Evolutionary conservation across 805 yeast genomes (phyloP).

Genomic region (Yarrowia hollandica): DNA sequence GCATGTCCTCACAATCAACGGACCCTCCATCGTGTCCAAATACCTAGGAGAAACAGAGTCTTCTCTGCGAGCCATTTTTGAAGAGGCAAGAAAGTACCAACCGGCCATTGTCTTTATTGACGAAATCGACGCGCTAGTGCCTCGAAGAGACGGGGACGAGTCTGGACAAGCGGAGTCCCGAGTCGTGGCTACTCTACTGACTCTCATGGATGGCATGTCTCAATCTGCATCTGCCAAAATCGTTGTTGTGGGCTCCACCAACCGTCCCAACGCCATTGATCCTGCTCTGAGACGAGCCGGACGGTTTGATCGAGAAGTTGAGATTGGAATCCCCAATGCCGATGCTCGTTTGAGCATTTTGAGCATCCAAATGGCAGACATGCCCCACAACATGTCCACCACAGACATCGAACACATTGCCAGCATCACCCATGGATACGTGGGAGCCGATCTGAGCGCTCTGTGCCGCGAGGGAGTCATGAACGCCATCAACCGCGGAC

Average conservation of each 20-base stretch:
- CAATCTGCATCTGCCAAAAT: slow-evolving; percentile 88
- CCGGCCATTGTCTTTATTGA: slow-evolving; percentile 89
- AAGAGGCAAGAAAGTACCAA: slow-evolving; percentile 80
- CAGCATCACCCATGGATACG: slow-evolving; percentile 88
- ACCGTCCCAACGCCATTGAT: slow-evolving; percentile 81
- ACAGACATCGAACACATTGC: slow-evolving; percentile 67
- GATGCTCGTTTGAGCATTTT: slow-evolving; percentile 89
- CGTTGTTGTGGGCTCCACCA: slow-evolving; percentile 96
- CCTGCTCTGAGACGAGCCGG: slow-evolving; percentile 86
- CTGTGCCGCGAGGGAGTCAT: slow-evolving; percentile 85
- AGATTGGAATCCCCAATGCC: slow-evolving; percentile 94
- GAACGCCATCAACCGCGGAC: slow-evolving; percentile 69
- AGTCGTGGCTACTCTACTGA: slow-evolving; percentile 83
- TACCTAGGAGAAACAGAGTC: slow-evolving; percentile 93
- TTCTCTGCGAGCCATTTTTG: slow-evolving; percentile 74
- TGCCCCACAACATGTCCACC: slow-evolving; percentile 56
- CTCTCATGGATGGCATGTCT: slow-evolving; percentile 99
- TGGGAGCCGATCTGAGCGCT: slow-evolving; percentile 93
- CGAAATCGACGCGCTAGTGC: slow-evolving; percentile 90
- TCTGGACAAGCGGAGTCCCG: slow-evolving; percentile 88
- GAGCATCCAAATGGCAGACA: slow-evolving; percentile 55
- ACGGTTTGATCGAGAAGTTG: slow-evolving; percentile 83
- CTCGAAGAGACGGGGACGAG: slow-evolving; percentile 79
- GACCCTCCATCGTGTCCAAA: slow-evolving; percentile 89
- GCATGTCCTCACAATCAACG: slow-evolving; percentile 81